phyloP scores from a whole-genome alignment of 495 filamentous ascomycete genomes.

The Lentithecium fluviatile region DNA sequence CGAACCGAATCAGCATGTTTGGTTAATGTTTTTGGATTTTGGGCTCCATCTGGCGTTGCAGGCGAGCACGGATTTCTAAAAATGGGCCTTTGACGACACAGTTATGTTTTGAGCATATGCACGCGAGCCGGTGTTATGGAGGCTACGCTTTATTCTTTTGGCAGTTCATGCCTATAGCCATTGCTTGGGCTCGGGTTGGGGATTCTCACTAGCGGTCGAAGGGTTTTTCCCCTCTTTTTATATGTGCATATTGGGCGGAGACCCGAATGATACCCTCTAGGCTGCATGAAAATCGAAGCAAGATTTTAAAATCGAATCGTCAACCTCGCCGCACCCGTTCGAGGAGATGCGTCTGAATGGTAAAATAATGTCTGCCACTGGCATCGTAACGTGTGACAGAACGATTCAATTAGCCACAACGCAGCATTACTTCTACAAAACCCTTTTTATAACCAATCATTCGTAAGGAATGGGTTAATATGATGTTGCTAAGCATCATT shows the following conservation, averaged over 20 bases:
- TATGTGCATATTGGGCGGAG: constrained; percentile 10
- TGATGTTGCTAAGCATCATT: no score
- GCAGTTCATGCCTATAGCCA: not conserved
- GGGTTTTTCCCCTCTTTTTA: not conserved
- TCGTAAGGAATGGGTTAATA: no score
- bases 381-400: not conserved
- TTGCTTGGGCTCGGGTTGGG: not conserved
- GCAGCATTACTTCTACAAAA: no score
- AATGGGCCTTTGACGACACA: not conserved
- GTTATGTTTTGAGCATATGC: not conserved
- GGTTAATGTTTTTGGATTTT: not conserved
- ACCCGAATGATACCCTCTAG: constrained; percentile 18
- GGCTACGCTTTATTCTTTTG: not conserved
- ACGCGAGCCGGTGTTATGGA: no score
- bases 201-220: not conserved
- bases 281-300: constrained; percentile 3
- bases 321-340: not conserved
- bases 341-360: not conserved
- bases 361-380: not conserved
- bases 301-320: not conserved
- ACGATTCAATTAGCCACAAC: no score
- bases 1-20: not conserved
- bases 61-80: not conserved
- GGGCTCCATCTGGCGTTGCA: not conserved
- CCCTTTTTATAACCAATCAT: no score